Evolutionary conservation across 352 stramenopile species (phyloP).

Genomic region (Paralagenidium karlingii): DNA sequence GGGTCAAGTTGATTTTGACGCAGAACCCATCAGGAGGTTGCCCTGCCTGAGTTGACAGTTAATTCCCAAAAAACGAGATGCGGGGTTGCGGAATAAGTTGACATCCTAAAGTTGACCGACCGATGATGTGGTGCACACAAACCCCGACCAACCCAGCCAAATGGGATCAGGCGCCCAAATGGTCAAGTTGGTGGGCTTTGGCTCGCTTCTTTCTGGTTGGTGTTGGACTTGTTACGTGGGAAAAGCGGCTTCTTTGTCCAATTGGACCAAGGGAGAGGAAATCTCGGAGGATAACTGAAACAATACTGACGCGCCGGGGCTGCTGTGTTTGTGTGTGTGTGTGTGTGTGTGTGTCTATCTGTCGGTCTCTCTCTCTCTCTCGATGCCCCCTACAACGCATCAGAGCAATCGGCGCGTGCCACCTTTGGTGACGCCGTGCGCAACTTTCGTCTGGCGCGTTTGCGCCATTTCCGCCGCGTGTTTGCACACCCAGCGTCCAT

Average conservation of each 20-base stretch:
- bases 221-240: conserved; percentile 1
- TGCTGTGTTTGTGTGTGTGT: not conserved
- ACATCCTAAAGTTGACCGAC: no score
- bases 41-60: no score
- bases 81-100: no score
- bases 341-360: not conserved
- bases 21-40: no score
- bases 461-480: conserved; percentile 79
- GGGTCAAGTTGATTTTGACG: no score
- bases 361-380: not conserved
- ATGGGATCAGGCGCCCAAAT: no score
- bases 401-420: conserved; percentile 63
- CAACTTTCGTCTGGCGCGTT: conserved; percentile 81
- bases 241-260: not conserved
- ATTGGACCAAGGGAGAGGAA: no score
- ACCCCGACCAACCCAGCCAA: no score
- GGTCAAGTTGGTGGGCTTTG: conserved; percentile 84
- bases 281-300: no score
- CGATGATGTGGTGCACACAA: no score
- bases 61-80: no score
- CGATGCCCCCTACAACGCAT: not conserved
- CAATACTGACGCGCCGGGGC: no score
- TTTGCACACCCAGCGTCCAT: conserved; percentile 88
- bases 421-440: conserved; percentile 79
- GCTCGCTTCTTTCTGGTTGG: conserved; percentile 83